Evolutionary conservation across 2,329 filamentous ascomycete genomes (phyloP).

Genomic region (Cladophialophora chaetospira): DNA sequence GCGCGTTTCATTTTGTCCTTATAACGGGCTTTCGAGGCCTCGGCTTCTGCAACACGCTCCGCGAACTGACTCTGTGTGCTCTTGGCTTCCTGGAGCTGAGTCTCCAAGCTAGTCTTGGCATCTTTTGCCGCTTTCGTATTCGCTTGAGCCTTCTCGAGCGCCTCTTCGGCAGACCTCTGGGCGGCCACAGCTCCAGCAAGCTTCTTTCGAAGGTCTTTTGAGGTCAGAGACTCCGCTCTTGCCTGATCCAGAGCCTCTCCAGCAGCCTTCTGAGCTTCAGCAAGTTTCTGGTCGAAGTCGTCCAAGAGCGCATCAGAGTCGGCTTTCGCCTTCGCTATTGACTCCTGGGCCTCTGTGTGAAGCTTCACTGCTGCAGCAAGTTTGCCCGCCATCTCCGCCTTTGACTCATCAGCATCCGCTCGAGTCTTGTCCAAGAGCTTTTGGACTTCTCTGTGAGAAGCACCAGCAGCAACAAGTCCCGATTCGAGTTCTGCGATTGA

Average conservation of each 20-base stretch:
- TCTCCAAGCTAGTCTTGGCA: slow-evolving; percentile 3
- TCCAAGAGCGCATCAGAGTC: slow-evolving; percentile 1
- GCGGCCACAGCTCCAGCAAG: slow-evolving; percentile 4
- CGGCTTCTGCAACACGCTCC: slow-evolving; percentile 5
- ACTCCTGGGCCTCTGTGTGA: slow-evolving; percentile 19
- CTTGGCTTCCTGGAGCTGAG: slow-evolving; percentile 3
- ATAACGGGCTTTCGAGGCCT: slow-evolving; percentile 8
- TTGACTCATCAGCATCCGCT: slow-evolving; percentile 3
- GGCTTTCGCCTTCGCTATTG: slow-evolving; percentile 8
- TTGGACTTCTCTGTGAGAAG: slow-evolving; percentile 6
- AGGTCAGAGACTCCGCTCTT: slow-evolving; percentile 1
- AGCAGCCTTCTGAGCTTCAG: slow-evolving; percentile 1
- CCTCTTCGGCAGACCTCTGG: slow-evolving; percentile 14
- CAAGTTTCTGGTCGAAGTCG: slow-evolving; percentile 16
- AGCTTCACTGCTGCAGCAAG: slow-evolving; percentile 6
- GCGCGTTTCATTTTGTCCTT: slow-evolving; percentile 15
- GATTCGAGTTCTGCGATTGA: slow-evolving; percentile 16
- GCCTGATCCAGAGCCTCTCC: slow-evolving; percentile 13
- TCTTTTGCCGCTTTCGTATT: slow-evolving; percentile 6
- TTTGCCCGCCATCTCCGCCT: slow-evolving; percentile 13
- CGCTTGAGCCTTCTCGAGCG: slow-evolving; percentile 2
- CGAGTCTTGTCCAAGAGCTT: slow-evolving; percentile 13
- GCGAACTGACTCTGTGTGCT: slow-evolving; percentile 6
- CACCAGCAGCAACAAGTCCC: slow-evolving; percentile 4
- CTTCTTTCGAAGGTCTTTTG: slow-evolving; percentile 12